These are phyloP conservation scores for Leccinum fibrillosum DNA, from an alignment of 768 basidiomycete species.

Conservation along the genomic window DNA sequence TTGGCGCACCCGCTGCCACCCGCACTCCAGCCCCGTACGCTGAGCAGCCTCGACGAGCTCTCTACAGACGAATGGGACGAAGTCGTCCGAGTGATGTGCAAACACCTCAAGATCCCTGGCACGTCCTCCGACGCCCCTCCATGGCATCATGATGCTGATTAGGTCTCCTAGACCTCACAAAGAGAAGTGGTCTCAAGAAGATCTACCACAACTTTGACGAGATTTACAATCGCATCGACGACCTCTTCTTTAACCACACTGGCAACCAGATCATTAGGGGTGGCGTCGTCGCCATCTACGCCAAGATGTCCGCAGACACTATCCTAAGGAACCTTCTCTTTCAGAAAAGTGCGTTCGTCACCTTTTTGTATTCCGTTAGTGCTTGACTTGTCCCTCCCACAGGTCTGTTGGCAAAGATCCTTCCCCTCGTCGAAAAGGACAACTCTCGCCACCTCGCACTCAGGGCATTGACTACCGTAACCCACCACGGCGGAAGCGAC, in stretches of 20 bases:
- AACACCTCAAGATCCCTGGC: slow-evolving; percentile 55
- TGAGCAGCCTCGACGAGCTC: slow-evolving; percentile 20
- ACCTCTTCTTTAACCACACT: slow-evolving; percentile 41
- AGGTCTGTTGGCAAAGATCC: slow-evolving; percentile 58
- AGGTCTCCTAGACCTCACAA: slow-evolving; percentile 46
- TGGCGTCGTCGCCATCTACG: slow-evolving; percentile 58
- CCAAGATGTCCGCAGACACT: slow-evolving; percentile 61
- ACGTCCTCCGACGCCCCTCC: slow-evolving; percentile 4
- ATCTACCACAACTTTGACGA: slow-evolving; percentile 55
- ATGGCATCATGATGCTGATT: not conserved
- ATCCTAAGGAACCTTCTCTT: slow-evolving; percentile 59
- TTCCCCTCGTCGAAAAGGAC: slow-evolving; percentile 49
- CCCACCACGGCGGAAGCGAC: slow-evolving; percentile 55
- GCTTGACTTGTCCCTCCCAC: not conserved
- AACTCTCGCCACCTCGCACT: slow-evolving; percentile 51
- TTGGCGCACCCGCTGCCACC: slow-evolving; percentile 1
- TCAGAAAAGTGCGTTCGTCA: slow-evolving; percentile 42
- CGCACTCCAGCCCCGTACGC: slow-evolving; percentile 13
- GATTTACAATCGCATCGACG: slow-evolving; percentile 48
- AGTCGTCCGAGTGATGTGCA: slow-evolving; percentile 47
- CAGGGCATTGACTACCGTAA: slow-evolving; percentile 53
- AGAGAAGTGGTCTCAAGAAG: slow-evolving; percentile 58
- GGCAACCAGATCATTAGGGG: slow-evolving; percentile 49
- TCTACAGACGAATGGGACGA: slow-evolving; percentile 45
- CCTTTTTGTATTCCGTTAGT: not conserved